Evolutionary conservation across 805 yeast species (phyloP), one percentile per base, ranked within the genome.

Genomic region (Nakazawaea wyomingensis): DNA sequence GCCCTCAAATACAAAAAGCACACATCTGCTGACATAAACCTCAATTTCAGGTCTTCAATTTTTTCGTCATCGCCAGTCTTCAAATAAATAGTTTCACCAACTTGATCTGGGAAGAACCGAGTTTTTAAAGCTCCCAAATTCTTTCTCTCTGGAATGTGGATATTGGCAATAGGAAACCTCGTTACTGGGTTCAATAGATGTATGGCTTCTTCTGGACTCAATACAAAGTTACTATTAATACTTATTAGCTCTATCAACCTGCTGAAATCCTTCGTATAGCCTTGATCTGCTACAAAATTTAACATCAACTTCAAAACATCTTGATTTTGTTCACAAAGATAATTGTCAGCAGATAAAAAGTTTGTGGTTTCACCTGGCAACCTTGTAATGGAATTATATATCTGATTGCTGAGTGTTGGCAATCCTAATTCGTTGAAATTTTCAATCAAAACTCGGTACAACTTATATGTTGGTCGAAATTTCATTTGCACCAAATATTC

Each of bases 351-450:
- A 5, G 24, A 13, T 4, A 20, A 6, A 16, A 42, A 42, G 17
- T 42, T 42, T 17, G 32, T n/a, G 5, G 18, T 30, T 16, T 42
- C 37, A 6, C 33, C 28, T 2, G 41, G 40, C 3, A 36, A 11
- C 10, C 24, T 29, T 17, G 37, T 31, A 8, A 42, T 31, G 2
- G 41, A 29, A 13, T 31, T 16, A 19, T 19, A 42, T 4, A 42
- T 24, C 22, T 42, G 45, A 11, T 20, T 31, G 21, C 37, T 36
- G 11, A 36, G 16, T n/a, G 40, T 17, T 1, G 22, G 14, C 10
- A 42, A 19, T 13, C 28, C 37, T 7, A 36, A 17, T 36, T 17
- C 18, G 29, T 36, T 36, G 41, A 42, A 42, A 36, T 42, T 30
- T 14, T 42, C 37, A 5, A 36, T 22, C 33, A 42, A 32, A 4